phyloP scores from a whole-genome alignment of 2,329 filamentous ascomycete genomes.

The Ascochyta koolunga region DNA sequence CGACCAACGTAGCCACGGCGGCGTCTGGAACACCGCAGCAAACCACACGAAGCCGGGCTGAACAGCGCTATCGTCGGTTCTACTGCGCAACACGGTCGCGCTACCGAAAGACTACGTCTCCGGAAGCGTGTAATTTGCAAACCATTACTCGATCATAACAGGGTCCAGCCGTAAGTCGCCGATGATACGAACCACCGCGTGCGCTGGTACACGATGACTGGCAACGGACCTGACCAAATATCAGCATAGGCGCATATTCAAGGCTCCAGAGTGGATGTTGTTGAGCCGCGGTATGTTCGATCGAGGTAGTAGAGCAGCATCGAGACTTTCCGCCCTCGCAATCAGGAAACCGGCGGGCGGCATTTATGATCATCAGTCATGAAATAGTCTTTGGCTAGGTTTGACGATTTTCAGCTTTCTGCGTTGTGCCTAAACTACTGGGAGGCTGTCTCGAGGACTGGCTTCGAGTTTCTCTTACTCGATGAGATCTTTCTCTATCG shows the following conservation, averaged over 20 bases:
- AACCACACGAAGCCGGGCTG: conserved; percentile 10
- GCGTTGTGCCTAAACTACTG: conserved; percentile 19
- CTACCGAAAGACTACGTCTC: conserved; percentile 19
- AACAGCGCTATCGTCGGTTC: conserved; percentile 9
- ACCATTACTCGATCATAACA: conserved; percentile 47
- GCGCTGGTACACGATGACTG: background rate
- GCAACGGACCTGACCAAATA: conserved; percentile 10
- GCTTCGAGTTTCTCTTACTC: conserved; percentile 39
- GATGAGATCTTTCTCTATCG: conserved; percentile 38
- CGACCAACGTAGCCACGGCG: conserved; percentile 2
- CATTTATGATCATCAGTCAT: conserved; percentile 12
- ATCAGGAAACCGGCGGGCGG: background rate
- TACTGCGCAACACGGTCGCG: conserved; percentile 10
- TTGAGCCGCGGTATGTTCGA: background rate
- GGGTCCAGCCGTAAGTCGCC: conserved; percentile 19
- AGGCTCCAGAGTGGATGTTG: background rate
- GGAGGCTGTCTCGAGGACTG: conserved; percentile 13
- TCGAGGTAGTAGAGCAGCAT: background rate
- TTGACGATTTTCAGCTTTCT: conserved; percentile 26
- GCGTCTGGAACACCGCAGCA: conserved; percentile 6
- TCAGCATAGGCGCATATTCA: background rate
- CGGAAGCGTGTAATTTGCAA: conserved; percentile 25
- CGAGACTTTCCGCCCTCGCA: background rate
- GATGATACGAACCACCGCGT: conserved; percentile 7
- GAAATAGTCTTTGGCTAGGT: conserved; percentile 28